Conservation (phyloP, 176 grass and related monocot species). For the Calamus simplicifolius region DNA sequence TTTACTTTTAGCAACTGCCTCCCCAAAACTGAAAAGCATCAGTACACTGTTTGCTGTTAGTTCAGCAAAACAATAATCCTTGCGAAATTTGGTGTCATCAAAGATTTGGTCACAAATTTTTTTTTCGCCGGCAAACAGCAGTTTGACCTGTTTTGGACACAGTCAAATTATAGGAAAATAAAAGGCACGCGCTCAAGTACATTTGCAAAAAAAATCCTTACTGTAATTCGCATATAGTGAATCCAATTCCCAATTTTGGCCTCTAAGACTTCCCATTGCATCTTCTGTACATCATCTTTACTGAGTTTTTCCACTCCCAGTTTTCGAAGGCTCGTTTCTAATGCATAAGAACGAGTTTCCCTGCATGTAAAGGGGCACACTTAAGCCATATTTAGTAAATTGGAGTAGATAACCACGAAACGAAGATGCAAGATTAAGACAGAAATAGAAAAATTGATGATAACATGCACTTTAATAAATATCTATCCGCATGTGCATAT, state of each 20-base stretch:
- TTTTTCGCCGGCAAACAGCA: constrained; percentile 74
- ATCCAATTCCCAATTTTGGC: constrained; percentile 98
- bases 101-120: constrained; percentile 90
- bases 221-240: constrained; percentile 86
- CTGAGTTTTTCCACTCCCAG: constrained; percentile 75
- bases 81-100: constrained; percentile 58
- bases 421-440: too few relatives aligned
- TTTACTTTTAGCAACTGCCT: constrained; percentile 95
- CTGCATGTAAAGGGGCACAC: constrained; percentile 24
- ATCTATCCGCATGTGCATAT: too few relatives aligned
- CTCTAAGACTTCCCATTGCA: constrained; percentile 92
- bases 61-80: constrained; percentile 79
- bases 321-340: constrained; percentile 73
- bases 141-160: constrained; percentile 57
- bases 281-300: constrained; percentile 96
- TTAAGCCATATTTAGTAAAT: too few relatives aligned
- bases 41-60: constrained; percentile 57
- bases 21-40: constrained; percentile 88
- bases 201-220: constrained; percentile 30
- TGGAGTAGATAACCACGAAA: too few relatives aligned
- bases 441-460: too few relatives aligned
- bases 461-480: too few relatives aligned
- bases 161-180: constrained; percentile 8
- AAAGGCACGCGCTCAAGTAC: not conserved
- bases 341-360: constrained; percentile 49